phyloP scores from a whole-genome alignment of 345 rosid species.

The Eucalyptus marginata region DNA sequence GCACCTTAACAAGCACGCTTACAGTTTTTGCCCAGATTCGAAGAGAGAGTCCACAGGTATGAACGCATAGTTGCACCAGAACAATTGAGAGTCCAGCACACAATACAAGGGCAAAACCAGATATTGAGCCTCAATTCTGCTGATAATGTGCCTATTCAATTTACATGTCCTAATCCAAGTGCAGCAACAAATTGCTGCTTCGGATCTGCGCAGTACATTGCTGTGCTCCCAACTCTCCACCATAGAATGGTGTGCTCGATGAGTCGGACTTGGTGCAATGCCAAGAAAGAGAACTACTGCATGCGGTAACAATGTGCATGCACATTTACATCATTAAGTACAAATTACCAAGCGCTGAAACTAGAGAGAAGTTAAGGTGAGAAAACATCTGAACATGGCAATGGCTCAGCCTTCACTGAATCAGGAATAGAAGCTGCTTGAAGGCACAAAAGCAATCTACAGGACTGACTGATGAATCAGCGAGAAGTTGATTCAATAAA shows the following conservation, averaged over 20 bases:
- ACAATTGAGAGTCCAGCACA: not conserved
- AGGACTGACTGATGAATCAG: not conserved
- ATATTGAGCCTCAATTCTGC: not conserved
- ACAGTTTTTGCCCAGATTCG: not conserved
- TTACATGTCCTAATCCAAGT: not conserved
- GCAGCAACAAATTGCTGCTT: not conserved
- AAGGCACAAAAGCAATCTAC: not conserved
- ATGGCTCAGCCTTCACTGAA: not conserved
- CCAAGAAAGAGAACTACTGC: not conserved
- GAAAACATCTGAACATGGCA: not conserved
- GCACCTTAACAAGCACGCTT: not conserved
- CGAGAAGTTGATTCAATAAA: slow-evolving; percentile 31
- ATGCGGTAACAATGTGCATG: not conserved
- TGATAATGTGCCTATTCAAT: not conserved
- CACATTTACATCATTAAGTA: not conserved
- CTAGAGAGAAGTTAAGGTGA: not conserved
- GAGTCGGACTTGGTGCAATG: not conserved
- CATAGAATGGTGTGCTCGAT: not conserved
- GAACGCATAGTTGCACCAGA: not conserved
- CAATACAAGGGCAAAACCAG: not conserved
- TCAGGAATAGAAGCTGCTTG: not conserved
- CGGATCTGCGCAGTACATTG: not conserved
- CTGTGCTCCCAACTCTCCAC: not conserved
- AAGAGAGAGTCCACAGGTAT: not conserved
- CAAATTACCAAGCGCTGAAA: not conserved